A percentile compares a stretch with the other conserved stretches of the same genome.
Conservation (phyloP, 1,284 basidiomycete species). For the Ganoderma leucocontextum region DNA sequence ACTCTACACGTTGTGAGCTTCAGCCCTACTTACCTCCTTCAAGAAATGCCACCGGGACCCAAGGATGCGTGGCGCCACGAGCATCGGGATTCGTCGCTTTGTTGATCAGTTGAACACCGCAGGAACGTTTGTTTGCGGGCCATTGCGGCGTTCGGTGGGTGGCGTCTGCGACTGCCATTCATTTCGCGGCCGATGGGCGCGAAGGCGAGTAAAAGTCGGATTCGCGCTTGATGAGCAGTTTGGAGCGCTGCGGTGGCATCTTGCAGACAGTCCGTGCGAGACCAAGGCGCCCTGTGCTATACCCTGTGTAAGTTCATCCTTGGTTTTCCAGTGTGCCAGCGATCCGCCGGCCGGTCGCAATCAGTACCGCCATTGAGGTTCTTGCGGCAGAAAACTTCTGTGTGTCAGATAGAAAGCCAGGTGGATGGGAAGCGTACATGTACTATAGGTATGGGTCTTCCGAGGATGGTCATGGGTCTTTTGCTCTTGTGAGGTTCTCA, state of each 20-base stretch:
- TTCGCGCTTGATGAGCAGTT: too few relatives aligned
- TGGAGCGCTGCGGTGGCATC: background rate
- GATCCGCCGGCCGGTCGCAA: background rate
- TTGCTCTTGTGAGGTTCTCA: slow-evolving; percentile 14
- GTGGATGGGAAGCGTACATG: background rate
- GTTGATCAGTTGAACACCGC: background rate
- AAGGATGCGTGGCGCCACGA: background rate
- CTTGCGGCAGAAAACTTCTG: slow-evolving; percentile 3
- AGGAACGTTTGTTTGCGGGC: slow-evolving; percentile 1
- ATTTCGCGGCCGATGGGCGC: background rate
- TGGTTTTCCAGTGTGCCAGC: background rate
- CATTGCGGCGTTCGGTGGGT: background rate
- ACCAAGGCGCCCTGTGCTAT: background rate
- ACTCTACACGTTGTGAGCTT: background rate
- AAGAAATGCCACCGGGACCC: background rate
- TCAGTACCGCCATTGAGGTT: slow-evolving; percentile 4
- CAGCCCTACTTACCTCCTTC: background rate
- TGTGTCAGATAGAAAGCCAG: background rate
- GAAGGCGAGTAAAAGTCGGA: slow-evolving; percentile 1
- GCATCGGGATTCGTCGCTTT: background rate
- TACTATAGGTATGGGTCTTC: background rate
- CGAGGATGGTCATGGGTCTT: slow-evolving; percentile 19
- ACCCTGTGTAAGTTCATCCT: slow-evolving; percentile 1
- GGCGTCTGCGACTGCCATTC: background rate
- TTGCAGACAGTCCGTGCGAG: background rate